Percentiles rank a stretch among this genome's conserved stretches.
Evolutionary conservation across 345 rosid genomes (phyloP).

Genomic region (Passiflora organensis): DNA sequence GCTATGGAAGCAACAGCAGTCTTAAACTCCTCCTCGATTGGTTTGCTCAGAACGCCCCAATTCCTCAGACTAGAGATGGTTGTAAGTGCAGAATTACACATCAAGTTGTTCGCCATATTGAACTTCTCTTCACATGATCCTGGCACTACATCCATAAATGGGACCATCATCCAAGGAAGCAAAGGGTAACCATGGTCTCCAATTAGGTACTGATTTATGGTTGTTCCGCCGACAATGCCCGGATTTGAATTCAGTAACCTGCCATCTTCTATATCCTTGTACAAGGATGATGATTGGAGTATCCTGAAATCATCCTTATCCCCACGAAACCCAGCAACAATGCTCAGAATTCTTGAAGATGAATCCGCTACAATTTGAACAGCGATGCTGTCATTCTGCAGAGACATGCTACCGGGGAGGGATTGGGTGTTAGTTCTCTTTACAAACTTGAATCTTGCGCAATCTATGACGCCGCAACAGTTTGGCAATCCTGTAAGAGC

Average conservation of each 20-base stretch:
- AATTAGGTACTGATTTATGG: conserved; percentile 42
- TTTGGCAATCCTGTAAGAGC: conserved; percentile 44
- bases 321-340: conserved; percentile 51
- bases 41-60: conserved; percentile 51
- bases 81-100: conserved; percentile 34
- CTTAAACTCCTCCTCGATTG: conserved; percentile 49
- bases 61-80: conserved; percentile 48
- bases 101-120: conserved; percentile 30
- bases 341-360: conserved; percentile 44
- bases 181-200: conserved; percentile 51
- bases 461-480: conserved; percentile 60
- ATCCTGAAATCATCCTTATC: conserved; percentile 34
- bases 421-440: conserved; percentile 8
- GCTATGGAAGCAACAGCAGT: conserved; percentile 47
- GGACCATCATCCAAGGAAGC: conserved; percentile 70
- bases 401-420: conserved; percentile 1
- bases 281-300: conserved; percentile 45
- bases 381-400: conserved; percentile 30
- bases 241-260: conserved; percentile 32
- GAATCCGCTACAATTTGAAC: conserved; percentile 62
- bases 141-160: conserved; percentile 29
- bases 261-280: conserved; percentile 38
- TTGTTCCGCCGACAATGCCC: conserved; percentile 26
- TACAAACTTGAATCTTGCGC: conserved; percentile 39
- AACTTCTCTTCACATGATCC: conserved; percentile 38